Percentiles rank a stretch among this genome's conserved stretches.
phyloP scores from a whole-genome alignment of 768 basidiomycete genomes.

The Suillus fuscotomentosus region DNA sequence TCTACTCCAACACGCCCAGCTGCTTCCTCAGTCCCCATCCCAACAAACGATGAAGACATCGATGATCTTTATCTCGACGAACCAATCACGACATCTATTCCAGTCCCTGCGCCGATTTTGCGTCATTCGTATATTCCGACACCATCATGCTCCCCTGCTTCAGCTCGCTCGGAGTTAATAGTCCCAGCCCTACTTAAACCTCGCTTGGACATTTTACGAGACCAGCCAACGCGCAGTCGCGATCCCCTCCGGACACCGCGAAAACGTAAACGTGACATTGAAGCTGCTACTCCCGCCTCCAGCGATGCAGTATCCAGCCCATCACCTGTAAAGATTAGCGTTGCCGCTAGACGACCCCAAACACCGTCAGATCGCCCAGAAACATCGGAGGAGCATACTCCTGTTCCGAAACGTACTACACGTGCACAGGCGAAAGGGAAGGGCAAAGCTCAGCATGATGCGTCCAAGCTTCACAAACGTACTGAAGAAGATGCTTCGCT shows the following conservation, averaged over 20 bases:
- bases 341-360: constrained; percentile 6
- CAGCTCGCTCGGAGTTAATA: not conserved
- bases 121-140: constrained; percentile 16
- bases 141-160: not conserved
- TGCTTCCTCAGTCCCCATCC: constrained; percentile 27
- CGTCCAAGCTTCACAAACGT: constrained; percentile 10
- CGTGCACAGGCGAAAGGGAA: constrained; percentile 12
- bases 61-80: constrained; percentile 35
- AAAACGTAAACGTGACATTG: constrained; percentile 22
- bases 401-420: constrained; percentile 4
- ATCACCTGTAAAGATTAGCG: constrained; percentile 27
- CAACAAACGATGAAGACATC: constrained; percentile 32
- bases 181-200: not conserved
- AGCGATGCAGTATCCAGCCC: constrained; percentile 24
- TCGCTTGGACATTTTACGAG: not conserved
- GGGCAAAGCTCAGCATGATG: not conserved
- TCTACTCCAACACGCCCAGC: constrained; percentile 15
- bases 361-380: constrained; percentile 7
- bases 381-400: constrained; percentile 9
- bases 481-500: not conserved
- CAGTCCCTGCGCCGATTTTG: constrained; percentile 11
- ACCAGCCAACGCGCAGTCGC: constrained; percentile 3
- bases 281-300: constrained; percentile 6
- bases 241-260: constrained; percentile 32
- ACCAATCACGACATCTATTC: constrained; percentile 26